These are phyloP conservation scores for Nitzschia sp. DNA, from an alignment of 108 stramenopile genomes.

Conservation along the genomic window DNA sequence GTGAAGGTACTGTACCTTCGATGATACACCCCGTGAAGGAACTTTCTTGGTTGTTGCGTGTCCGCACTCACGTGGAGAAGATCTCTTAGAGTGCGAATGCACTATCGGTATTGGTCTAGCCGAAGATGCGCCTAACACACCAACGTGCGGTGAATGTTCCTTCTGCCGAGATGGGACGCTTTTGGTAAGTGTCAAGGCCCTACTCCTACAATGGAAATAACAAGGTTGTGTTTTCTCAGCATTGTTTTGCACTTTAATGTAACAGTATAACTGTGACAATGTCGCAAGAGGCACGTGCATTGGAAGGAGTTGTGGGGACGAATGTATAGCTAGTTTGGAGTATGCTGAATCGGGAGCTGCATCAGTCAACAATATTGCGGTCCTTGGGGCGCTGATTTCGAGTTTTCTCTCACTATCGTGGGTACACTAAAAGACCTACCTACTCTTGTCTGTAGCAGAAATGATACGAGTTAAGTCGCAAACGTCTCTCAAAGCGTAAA, in stretches of 20 bases:
- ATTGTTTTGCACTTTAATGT: too few relatives aligned
- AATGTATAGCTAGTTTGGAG: constrained; percentile 7
- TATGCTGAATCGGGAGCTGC: neutral
- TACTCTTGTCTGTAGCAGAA: too few relatives aligned
- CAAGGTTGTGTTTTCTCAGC: too few relatives aligned
- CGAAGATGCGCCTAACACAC: constrained; percentile 16
- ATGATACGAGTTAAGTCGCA: too few relatives aligned
- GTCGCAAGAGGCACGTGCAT: constrained; percentile 16
- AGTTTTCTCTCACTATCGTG: neutral
- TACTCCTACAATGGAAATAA: too few relatives aligned
- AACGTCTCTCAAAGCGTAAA: too few relatives aligned
- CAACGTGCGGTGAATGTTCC: constrained; percentile 4
- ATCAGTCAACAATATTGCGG: neutral
- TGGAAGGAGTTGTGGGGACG: constrained; percentile 2
- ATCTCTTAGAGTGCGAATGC: constrained; percentile 4
- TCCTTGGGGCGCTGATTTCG: neutral
- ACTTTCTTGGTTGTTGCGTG: constrained; percentile 14
- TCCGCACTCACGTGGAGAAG: neutral
- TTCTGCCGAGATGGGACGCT: constrained; percentile 10
- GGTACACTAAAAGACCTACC: too few relatives aligned
- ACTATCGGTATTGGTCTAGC: constrained; percentile 16
- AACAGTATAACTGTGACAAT: constrained; percentile 12
- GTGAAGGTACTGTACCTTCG: constrained; percentile 10
- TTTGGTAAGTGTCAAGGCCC: too few relatives aligned
- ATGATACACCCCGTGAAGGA: constrained; percentile 10